Evolutionary conservation across 176 grass and related monocot genomes (phyloP).

Genomic region (Chloris gayana): DNA sequence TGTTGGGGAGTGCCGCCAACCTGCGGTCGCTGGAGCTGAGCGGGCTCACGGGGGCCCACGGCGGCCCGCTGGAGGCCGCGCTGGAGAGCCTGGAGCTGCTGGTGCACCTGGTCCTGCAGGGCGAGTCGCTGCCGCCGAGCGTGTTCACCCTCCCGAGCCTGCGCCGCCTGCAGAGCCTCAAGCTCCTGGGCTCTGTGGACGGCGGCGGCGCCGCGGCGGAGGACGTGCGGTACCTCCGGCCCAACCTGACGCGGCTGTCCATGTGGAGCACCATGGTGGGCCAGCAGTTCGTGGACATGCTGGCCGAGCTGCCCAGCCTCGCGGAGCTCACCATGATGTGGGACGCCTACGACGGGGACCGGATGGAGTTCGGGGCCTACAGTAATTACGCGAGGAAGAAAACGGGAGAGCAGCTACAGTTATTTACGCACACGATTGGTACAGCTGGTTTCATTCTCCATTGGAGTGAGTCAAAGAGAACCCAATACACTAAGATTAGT

Average conservation of each 20-base stretch:
- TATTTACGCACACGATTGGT: no score
- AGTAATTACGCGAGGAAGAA: no score
- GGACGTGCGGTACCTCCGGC: slow-evolving; percentile 46
- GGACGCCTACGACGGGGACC: slow-evolving; percentile 41
- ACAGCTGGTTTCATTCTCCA: no score
- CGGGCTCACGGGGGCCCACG: slow-evolving; percentile 36
- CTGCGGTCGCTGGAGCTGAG: slow-evolving; percentile 48
- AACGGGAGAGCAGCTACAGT: no score
- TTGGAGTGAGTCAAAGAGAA: no score
- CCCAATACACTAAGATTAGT: no score
- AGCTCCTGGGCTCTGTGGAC: slow-evolving; percentile 39
- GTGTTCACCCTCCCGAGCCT: slow-evolving; percentile 49
- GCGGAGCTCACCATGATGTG: slow-evolving; percentile 35
- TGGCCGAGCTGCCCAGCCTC: slow-evolving; percentile 49
- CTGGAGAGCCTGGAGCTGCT: slow-evolving; percentile 55
- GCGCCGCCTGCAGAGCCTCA: slow-evolving; percentile 53
- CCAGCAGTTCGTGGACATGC: slow-evolving; percentile 56
- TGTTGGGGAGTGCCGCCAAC: slow-evolving; percentile 38
- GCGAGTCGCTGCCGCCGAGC: slow-evolving; percentile 43
- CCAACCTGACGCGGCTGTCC: slow-evolving; percentile 41
- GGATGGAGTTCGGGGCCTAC: slow-evolving; percentile 41
- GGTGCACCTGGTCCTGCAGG: slow-evolving; percentile 43
- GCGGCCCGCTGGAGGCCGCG: slow-evolving; percentile 16
- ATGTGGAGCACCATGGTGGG: slow-evolving; percentile 47
- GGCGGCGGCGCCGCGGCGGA: neutral